These are phyloP conservation scores for Trichosporon faecale DNA, from an alignment of 1,284 basidiomycete species.

Conservation along the genomic window DNA sequence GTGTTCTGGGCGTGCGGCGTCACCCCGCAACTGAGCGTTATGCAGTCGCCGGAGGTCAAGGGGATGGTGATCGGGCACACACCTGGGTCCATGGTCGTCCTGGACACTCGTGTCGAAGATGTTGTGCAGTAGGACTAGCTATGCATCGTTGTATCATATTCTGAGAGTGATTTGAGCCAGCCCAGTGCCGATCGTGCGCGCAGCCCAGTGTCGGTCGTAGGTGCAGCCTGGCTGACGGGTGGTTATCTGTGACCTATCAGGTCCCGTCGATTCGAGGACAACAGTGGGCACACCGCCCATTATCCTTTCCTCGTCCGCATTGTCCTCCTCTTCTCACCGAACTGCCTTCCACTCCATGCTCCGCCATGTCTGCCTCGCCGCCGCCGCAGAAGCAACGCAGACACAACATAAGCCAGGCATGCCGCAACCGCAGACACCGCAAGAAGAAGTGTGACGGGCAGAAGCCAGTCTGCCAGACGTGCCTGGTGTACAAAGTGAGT, in stretches of 20 bases:
- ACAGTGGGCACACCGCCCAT: background rate
- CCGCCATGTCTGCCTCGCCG: background rate
- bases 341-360: background rate
- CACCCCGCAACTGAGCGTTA: constrained; percentile 38
- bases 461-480: constrained; percentile 39
- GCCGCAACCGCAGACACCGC: constrained; percentile 25
- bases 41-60: constrained; percentile 25
- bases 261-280: background rate
- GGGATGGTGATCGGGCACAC: constrained; percentile 35
- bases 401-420: constrained; percentile 19
- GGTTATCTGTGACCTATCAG: background rate
- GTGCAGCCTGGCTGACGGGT: background rate
- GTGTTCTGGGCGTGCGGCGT: constrained; percentile 48
- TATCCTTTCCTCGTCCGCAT: background rate
- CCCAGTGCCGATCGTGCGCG: too few species aligned
- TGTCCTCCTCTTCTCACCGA: background rate
- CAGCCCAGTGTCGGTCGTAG: too few species aligned
- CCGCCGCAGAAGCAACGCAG: background rate
- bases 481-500: constrained; percentile 37
- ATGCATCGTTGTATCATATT: background rate
- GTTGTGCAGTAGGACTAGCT: constrained; percentile 6
- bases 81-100: constrained; percentile 41
- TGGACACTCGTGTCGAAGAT: constrained; percentile 30
- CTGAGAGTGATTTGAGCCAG: background rate
- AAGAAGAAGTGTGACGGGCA: constrained; percentile 45